These are phyloP conservation scores for Aureobasidium vineae DNA, from an alignment of 2,329 filamentous ascomycete species.

Conservation along the genomic window DNA sequence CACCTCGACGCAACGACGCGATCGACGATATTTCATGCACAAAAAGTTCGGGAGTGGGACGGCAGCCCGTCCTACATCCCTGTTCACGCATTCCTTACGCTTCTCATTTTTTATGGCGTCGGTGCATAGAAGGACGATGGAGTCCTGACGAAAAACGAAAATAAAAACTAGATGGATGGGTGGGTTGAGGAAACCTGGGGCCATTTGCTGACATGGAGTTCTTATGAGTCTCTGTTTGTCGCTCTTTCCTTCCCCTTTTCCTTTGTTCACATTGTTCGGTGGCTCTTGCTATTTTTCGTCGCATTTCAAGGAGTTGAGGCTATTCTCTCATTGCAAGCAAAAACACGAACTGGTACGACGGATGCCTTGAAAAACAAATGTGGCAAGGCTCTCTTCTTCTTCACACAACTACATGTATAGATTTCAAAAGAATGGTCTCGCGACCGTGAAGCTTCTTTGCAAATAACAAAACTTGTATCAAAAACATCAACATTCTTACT, in stretches of 20 bases:
- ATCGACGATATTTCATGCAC: conserved; percentile 14
- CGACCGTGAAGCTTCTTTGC: neutral
- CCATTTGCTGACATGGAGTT: neutral
- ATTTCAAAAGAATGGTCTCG: conserved; percentile 8
- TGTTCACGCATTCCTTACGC: conserved; percentile 18
- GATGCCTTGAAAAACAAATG: neutral
- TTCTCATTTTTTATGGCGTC: neutral
- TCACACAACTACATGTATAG: neutral
- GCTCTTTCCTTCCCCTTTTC: neutral
- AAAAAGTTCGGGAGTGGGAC: conserved; percentile 17
- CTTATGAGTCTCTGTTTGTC: neutral
- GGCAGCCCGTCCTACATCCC: conserved; percentile 20
- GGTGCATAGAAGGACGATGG: conserved; percentile 18
- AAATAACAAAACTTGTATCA: conserved; percentile 12
- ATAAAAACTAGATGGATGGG: conserved; percentile 15
- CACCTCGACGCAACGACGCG: neutral
- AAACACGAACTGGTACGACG: conserved; percentile 15
- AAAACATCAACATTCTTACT: neutral
- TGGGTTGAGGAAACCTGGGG: neutral
- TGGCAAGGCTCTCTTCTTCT: neutral
- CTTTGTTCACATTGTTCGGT: neutral
- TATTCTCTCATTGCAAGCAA: conserved; percentile 2
- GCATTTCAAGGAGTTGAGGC: conserved; percentile 23
- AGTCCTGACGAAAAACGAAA: conserved; percentile 12
- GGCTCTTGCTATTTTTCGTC: neutral